Evolutionary conservation across 192 early-diverging fungal species (phyloP), one percentile per base, ranked within the genome.

Genomic region (Dimargaris xerosporica): DNA sequence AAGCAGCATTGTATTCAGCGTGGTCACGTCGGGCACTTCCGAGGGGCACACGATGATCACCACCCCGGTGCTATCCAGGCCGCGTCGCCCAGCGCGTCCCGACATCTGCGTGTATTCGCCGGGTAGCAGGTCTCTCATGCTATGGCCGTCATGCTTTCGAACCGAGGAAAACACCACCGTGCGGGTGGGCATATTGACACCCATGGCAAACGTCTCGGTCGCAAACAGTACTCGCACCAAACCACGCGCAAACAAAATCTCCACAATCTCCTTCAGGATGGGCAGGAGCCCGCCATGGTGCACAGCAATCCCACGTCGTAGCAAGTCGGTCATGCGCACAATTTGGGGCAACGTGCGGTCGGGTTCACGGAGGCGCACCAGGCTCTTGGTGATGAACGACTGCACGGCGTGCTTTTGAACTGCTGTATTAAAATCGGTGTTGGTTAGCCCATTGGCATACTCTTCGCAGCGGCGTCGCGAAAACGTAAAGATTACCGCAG

Each of bases 31-130:
- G 15, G 82, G 84, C 5, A 85, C 72, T 30, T 45, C 61, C 19
- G 17, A n/a, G 10, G 34, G 34, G 11, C 34, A 65, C 28, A 21
- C 45, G 72, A 99, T 89, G 51, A 99, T 88, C 0, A 99, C 96
- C 21, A 89, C 75, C 26, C 96, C 96, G 7, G 90, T 94, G 17
- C 77, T 75, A 64, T 99, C 96, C 26, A 94, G 73, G 10, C 92
- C 93, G 77, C 94, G 88, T 61, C 96, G 80, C 50, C 96, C 96
- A 46, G 96, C 96, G 51, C 96, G 83, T 0, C 96, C 96, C 16
- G 91, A 90, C 96, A 99, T 99, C 81, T 99, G 96, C 5, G 91
- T 99, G 70, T 99, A 99, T 67, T 99, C 96, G 53, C 91, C 91
- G 39, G 94, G 90, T 34, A 94, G 68, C 30, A 98, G 80, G 51